Conservation (phyloP, 805 yeast genomes). For the Candida dendrica region DNA sequence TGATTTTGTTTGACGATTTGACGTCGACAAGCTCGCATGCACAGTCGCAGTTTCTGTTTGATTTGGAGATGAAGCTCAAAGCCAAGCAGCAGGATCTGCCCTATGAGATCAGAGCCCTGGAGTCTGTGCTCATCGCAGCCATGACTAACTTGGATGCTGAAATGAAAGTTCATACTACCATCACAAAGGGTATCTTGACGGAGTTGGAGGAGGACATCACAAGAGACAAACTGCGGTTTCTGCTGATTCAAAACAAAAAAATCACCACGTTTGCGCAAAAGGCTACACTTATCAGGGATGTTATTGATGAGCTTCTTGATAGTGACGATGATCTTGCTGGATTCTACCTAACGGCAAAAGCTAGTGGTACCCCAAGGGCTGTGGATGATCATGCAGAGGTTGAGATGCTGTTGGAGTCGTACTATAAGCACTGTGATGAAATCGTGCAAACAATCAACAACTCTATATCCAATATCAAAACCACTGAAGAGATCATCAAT, state of each 20-base stretch:
- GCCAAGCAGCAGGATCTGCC: constrained; percentile 44
- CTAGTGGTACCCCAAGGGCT: constrained; percentile 35
- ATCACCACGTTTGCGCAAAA: constrained; percentile 79
- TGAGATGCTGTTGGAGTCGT: constrained; percentile 84
- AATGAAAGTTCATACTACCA: constrained; percentile 75
- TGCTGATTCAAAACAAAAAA: constrained; percentile 80
- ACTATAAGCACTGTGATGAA: constrained; percentile 86
- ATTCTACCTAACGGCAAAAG: constrained; percentile 65
- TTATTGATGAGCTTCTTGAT: constrained; percentile 78
- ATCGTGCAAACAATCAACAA: constrained; percentile 85
- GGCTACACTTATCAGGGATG: constrained; percentile 72
- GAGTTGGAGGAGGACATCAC: constrained; percentile 83
- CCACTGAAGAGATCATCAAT: constrained; percentile 92
- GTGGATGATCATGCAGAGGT: constrained; percentile 76
- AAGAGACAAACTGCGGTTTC: constrained; percentile 65
- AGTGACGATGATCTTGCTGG: constrained; percentile 84
- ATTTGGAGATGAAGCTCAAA: constrained; percentile 63
- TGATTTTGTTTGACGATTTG: constrained; percentile 70
- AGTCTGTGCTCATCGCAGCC: constrained; percentile 76
- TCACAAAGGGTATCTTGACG: constrained; percentile 61
- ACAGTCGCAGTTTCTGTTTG: constrained; percentile 74
- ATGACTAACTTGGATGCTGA: constrained; percentile 76
- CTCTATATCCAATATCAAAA: constrained; percentile 71
- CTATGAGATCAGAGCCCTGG: constrained; percentile 87
- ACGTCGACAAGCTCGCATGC: constrained; percentile 53